Evolutionary conservation across 192 early-diverging fungal species (phyloP), one percentile per base, ranked within the genome.

Genomic region (Podochytrium sp.): DNA sequence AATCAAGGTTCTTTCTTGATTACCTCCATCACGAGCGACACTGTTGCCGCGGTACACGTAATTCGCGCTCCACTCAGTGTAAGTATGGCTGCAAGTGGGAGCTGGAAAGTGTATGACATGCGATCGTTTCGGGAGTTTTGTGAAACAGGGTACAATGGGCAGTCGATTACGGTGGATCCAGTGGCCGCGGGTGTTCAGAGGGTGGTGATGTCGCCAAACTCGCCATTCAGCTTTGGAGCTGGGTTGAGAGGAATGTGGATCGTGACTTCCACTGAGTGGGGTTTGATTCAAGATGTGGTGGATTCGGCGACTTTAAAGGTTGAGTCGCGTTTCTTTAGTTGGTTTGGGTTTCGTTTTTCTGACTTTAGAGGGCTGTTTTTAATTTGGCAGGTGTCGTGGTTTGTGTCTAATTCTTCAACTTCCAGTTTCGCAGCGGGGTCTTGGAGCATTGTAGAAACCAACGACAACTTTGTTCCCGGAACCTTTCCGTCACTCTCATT

Each of bases 391-490:
- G 16, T 74, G 16, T 41, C 47, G 20, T 40, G 20, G 25, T 64
- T 42, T 52, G 60, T 6, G 29, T 2, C 16, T 20, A 27, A 35
- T 30, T 5, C 35, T 23, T 7, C 42, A 18, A 38, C 47, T 40
- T 23, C 60, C n/a, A 42, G 10, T 37, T 62, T n/a, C 1, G 59
- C 58, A n/a, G 33, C 39, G n/a, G 58, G 72, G 29, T 53, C 42
- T 38, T 74, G 72, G 72, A 74, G 72, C 38, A n/a, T 74, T 3
- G 63, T 74, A 35, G 72, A 74, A 35, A 25, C 23, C 14, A 74
- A 62, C 49, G 42, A 62, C 27, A 27, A 12, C 16, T 74, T 34
- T 55, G 23, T 37, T 51, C n/a, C 72, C 35, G 72, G 72, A 34
- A 50, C 27, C 3, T 74, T 74, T 74, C 72, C 72, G 4, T 25